phyloP scores from a whole-genome alignment of 2,329 filamentous ascomycete species.

The Xylogone sp. region DNA sequence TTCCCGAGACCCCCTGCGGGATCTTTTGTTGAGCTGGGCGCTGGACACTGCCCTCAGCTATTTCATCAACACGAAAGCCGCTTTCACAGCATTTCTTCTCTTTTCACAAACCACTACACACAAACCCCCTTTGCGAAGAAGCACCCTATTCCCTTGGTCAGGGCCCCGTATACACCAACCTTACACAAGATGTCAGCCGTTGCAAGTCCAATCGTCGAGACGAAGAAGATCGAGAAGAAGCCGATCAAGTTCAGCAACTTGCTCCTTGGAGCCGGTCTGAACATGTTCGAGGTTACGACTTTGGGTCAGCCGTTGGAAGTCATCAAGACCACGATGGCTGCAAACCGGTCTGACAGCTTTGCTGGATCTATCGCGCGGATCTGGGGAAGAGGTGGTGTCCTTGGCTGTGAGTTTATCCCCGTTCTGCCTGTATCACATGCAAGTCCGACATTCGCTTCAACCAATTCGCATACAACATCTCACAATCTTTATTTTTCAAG shows the following conservation, averaged over 20 bases:
- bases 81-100: not conserved
- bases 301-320: conserved; percentile 86
- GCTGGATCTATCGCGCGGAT: conserved; percentile 75
- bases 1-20: not conserved
- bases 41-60: not conserved
- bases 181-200: conserved; percentile 60
- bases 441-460: not conserved
- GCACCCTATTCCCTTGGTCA: conserved; percentile 95
- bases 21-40: not conserved
- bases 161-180: conserved; percentile 64
- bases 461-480: not conserved
- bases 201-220: conserved; percentile 40
- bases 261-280: conserved; percentile 49
- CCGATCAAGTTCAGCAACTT: conserved; percentile 99
- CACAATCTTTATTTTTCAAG: not conserved
- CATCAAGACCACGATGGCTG: conserved; percentile 99
- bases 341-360: conserved; percentile 89
- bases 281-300: conserved; percentile 48
- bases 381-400: conserved; percentile 88
- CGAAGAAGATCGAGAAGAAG: conserved; percentile 81
- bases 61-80: not conserved
- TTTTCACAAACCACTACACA: conserved; percentile 20
- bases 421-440: not conserved
- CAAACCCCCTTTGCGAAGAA: conserved; percentile 63
- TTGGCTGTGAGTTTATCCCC: conserved; percentile 73